Conservation (phyloP, 2,329 filamentous ascomycete genomes). For the Colletotrichum tamarilloi region DNA sequence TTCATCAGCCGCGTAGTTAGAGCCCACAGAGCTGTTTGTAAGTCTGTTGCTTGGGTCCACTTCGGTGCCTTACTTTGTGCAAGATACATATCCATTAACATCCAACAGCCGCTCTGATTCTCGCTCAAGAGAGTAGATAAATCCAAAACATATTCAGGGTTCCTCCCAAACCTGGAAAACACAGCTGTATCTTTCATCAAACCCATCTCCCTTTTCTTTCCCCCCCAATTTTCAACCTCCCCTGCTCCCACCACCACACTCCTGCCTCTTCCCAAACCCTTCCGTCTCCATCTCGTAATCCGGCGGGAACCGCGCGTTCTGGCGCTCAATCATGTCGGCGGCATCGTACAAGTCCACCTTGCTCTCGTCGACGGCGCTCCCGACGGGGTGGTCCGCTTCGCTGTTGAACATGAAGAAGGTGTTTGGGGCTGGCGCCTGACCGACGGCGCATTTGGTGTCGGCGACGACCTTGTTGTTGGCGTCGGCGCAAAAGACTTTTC, state of each 20-base stretch:
- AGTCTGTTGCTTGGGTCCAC: too few relatives aligned
- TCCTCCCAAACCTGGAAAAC: too few relatives aligned
- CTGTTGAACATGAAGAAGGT: neutral
- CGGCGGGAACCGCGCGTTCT: neutral
- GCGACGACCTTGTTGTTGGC: conserved; percentile 1
- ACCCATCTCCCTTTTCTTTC: too few relatives aligned
- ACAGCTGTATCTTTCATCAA: too few relatives aligned
- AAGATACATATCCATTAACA: too few relatives aligned
- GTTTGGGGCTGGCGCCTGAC: neutral
- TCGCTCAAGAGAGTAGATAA: too few relatives aligned
- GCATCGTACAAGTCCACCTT: neutral
- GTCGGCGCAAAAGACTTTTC: conserved; percentile 6
- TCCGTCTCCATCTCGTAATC: neutral
- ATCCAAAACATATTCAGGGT: too few relatives aligned
- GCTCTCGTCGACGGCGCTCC: neutral
- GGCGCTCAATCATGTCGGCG: neutral
- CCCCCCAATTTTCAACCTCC: neutral
- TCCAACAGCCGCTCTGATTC: too few relatives aligned
- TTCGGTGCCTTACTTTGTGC: too few relatives aligned
- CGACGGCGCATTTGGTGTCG: neutral
- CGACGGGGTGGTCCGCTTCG: neutral
- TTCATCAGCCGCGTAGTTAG: too few relatives aligned
- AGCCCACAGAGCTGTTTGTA: too few relatives aligned
- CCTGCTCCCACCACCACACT: neutral
- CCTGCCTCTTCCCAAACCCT: neutral